A percentile compares a stretch with the other conserved stretches of the same genome.
These are phyloP conservation scores for Aspergillus chevalieri DNA, from an alignment of 2,329 filamentous ascomycete genomes.

Conservation along the genomic window DNA sequence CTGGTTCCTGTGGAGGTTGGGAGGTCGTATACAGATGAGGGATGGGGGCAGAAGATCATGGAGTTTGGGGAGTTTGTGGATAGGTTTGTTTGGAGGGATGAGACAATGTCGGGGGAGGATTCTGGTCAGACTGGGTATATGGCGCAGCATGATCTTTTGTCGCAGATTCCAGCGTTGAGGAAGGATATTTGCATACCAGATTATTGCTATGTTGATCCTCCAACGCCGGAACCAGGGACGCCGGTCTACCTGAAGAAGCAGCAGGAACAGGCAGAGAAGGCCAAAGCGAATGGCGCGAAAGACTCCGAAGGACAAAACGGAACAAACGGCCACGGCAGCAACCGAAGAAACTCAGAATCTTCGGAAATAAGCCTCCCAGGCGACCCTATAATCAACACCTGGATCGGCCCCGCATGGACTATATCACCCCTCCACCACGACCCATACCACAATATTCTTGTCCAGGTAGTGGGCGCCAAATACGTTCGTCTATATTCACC, in stretches of 20 bases:
- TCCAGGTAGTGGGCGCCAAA: conserved; percentile 83
- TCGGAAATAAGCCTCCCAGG: conserved; percentile 9
- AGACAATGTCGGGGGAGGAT: conserved; percentile 5
- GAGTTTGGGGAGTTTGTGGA: conserved; percentile 66
- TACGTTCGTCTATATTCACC: conserved; percentile 87
- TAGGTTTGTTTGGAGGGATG: conserved; percentile 48
- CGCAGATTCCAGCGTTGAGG: conserved; percentile 70
- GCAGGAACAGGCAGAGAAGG: conserved; percentile 15
- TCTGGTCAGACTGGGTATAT: conserved; percentile 62
- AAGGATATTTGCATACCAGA: conserved; percentile 76
- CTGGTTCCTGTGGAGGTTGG: conserved; percentile 84
- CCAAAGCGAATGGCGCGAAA: conserved; percentile 19
- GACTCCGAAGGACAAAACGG: background rate
- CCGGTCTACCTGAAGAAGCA: conserved; percentile 38
- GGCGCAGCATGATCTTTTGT: conserved; percentile 82
- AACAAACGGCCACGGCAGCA: conserved; percentile 2
- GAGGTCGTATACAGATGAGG: conserved; percentile 76
- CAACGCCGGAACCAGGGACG: conserved; percentile 47
- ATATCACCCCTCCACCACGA: conserved; percentile 93
- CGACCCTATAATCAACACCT: conserved; percentile 74
- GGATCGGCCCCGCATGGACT: conserved; percentile 83
- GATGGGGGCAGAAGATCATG: conserved; percentile 77
- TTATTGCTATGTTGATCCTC: conserved; percentile 70
- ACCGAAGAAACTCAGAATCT: conserved; percentile 4
- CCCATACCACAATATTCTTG: conserved; percentile 85